A percentile compares a stretch with the other conserved stretches of the same genome.
These are phyloP conservation scores for Malassezia equina DNA, from an alignment of 1,284 basidiomycete species.

Conservation along the genomic window DNA sequence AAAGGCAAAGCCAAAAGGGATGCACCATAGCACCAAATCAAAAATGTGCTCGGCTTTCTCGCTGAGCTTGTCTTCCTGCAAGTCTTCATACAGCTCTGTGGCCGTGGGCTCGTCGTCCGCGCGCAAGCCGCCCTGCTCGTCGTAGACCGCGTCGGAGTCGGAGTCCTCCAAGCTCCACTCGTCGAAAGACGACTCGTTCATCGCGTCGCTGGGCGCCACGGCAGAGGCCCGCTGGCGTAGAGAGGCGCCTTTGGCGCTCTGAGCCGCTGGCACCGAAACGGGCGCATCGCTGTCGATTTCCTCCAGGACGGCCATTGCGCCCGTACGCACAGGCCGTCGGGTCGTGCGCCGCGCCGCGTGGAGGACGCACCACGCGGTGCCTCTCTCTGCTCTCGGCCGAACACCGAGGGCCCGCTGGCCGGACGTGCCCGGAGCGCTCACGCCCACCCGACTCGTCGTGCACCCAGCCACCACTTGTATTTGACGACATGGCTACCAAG, in stretches of 20 bases:
- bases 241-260: no score
- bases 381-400: conserved; percentile 12
- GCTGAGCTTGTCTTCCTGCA: conserved; percentile 25
- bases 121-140: conserved; percentile 14
- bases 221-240: background rate
- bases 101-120: conserved; percentile 25
- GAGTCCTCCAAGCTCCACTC: background rate
- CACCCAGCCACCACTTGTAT: background rate
- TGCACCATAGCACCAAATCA: conserved; percentile 40
- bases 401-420: conserved; percentile 10
- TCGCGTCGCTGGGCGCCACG: background rate
- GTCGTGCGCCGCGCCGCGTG: background rate
- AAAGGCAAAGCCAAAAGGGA: conserved; percentile 41
- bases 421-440: conserved; percentile 11
- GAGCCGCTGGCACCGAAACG: no score
- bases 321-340: background rate
- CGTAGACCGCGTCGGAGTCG: conserved; percentile 16
- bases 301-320: conserved; percentile 10
- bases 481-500: conserved; percentile 28
- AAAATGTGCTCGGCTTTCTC: conserved; percentile 22
- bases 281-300: conserved; percentile 3
- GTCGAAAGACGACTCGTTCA: background rate
- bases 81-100: conserved; percentile 21
- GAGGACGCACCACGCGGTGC: background rate
- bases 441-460: background rate